Percentiles rank a stretch among this genome's conserved stretches.
Conservation (phyloP, 371 early-diverging fungal species). For the Nosema muscidifuracis region DNA sequence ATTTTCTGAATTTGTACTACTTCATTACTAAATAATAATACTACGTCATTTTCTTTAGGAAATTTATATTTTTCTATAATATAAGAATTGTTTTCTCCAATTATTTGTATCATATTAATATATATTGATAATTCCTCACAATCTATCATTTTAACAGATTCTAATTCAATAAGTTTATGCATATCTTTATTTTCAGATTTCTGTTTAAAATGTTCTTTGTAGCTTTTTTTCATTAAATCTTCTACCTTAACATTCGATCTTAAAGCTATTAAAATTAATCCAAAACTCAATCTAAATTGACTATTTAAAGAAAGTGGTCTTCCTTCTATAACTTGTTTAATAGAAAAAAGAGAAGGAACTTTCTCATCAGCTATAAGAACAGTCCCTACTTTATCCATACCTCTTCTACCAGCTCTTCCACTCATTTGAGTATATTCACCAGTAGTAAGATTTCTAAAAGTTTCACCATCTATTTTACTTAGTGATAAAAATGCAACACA, state of each 20-base stretch:
- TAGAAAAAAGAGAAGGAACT: slow-evolving; percentile 28
- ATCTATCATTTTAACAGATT: neutral
- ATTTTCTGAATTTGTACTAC: slow-evolving; percentile 13
- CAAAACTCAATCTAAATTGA: slow-evolving; percentile 59
- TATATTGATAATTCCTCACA: slow-evolving; percentile 40
- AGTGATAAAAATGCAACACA: slow-evolving; percentile 83
- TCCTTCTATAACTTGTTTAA: slow-evolving; percentile 52
- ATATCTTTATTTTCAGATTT: slow-evolving; percentile 36
- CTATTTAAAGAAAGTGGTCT: slow-evolving; percentile 46
- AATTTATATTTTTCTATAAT: slow-evolving; percentile 25
- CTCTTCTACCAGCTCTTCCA: slow-evolving; percentile 93
- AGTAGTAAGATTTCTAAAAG: slow-evolving; percentile 71
- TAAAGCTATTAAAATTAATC: slow-evolving; percentile 55
- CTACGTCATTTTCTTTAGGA: slow-evolving; percentile 7
- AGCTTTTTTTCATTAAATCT: slow-evolving; percentile 59
- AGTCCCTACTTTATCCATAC: slow-evolving; percentile 80
- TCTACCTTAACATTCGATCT: slow-evolving; percentile 58
- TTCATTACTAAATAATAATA: slow-evolving; percentile 26
- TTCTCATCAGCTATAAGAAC: slow-evolving; percentile 73
- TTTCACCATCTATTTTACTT: slow-evolving; percentile 67
- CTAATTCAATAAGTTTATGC: slow-evolving; percentile 32
- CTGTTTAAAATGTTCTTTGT: slow-evolving; percentile 57
- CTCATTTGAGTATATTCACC: slow-evolving; percentile 98
- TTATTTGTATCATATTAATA: slow-evolving; percentile 17
- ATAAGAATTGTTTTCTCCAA: slow-evolving; percentile 5